Evolutionary conservation across 2,329 filamentous ascomycete genomes (phyloP), one percentile per base, ranked within the genome.

Genomic region (Fusarium sp.): DNA sequence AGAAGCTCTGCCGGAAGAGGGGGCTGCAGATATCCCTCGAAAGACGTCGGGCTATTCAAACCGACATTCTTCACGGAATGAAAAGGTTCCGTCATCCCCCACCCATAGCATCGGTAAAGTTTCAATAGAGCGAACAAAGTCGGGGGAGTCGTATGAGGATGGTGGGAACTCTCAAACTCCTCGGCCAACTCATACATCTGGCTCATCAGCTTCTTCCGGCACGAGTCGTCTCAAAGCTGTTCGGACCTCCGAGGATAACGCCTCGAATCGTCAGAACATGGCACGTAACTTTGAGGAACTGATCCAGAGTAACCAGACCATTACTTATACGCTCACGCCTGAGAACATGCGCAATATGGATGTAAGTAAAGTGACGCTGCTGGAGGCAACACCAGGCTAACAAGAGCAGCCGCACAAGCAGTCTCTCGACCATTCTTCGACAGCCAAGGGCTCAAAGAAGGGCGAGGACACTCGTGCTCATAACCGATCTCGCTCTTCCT

Each of bases 251-350:
- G 85, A 89, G 61, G 86, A 88, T 14, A 83, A 79, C 64, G 73
- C 70, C 31, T 75, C 75, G 15, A 80, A 71, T 53, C 79, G 77
- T 6, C 76, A 79, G 41, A 84, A 88, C 54, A 84, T 88, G 44
- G 84, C 85, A 9, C 85, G 84, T 42, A 87, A 90, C 66, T 89
- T 95, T 69, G 91, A 95, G 70, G 84, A 93, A 66, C 80, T 94
- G 46, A 93, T 95, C 61, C 86, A 91, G 53, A 93, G 91, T 73
- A 89, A 92, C 67, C 86, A 93, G 71, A 94, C 91, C 2, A 88
- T 94, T 38, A 91, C 91, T 67, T 94, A 90, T 72, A 94, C 91
- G 2, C 80, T 94, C 25, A 95, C 91, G 0, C 91, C 91, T 0
- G 87, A 90, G 70, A 91, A 83, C 66, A 91, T 94, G 84, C 88